Evolutionary conservation across 73 alveolate genomes (phyloP).

Genomic region (Paramecium sonneborni): DNA sequence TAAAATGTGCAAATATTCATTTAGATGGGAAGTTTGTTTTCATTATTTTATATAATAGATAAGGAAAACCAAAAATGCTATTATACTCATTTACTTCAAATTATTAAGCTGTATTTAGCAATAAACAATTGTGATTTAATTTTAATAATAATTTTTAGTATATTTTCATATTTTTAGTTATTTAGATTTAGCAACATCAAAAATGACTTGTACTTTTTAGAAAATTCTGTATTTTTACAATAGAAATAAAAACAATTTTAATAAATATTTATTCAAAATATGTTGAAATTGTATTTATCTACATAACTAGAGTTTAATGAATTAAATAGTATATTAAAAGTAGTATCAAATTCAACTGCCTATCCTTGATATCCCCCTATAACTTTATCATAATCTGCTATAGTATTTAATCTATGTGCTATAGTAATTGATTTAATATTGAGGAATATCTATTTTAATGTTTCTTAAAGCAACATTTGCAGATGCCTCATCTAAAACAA

Average conservation of each 20-base stretch:
- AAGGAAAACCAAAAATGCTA: no score
- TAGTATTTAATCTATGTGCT: constrained; percentile 76
- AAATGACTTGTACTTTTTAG: constrained; percentile 24
- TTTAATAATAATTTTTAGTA: no score
- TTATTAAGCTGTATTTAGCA: no score
- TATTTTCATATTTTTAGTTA: no score
- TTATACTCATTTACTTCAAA: no score
- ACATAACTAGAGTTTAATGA: not conserved
- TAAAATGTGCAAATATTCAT: no score
- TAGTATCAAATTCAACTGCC: constrained; percentile 43
- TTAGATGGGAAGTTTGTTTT: no score
- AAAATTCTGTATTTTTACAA: constrained; percentile 40
- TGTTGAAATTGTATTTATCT: constrained; percentile 10
- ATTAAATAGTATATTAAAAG: not conserved
- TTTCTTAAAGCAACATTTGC: constrained; percentile 72
- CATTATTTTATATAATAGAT: no score
- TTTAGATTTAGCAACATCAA: constrained; percentile 42
- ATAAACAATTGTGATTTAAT: no score
- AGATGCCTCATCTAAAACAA: constrained; percentile 82
- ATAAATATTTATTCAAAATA: no score
- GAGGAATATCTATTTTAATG: constrained; percentile 68
- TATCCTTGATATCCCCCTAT: constrained; percentile 47
- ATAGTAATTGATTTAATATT: constrained; percentile 75
- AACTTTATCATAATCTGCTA: constrained; percentile 65
- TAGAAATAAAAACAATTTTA: no score